These are phyloP conservation scores for Phaeodactylum tricornutum DNA, from an alignment of 108 stramenopile genomes.

Conservation along the genomic window DNA sequence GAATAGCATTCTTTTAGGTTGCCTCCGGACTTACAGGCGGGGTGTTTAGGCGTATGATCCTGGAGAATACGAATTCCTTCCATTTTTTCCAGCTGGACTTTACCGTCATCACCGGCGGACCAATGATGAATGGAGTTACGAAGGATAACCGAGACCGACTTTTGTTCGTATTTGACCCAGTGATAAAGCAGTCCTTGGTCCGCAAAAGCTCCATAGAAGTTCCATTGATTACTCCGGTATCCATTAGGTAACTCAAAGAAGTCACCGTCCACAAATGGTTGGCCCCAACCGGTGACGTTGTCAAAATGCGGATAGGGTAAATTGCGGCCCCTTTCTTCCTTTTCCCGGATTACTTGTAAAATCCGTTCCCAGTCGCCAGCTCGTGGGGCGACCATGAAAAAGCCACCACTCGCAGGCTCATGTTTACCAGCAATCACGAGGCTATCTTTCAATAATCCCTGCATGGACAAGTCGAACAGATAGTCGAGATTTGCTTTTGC, in stretches of 20 bases:
- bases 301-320: constrained; percentile 31
- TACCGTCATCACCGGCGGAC: neutral
- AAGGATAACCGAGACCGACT: constrained; percentile 6
- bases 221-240: constrained; percentile 20
- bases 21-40: neutral
- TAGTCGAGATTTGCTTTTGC: constrained; percentile 40
- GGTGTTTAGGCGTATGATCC: neutral
- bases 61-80: neutral
- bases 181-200: constrained; percentile 46
- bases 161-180: constrained; percentile 16
- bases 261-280: neutral
- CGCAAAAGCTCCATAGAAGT: constrained; percentile 26
- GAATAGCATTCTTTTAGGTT: neutral
- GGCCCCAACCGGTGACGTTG: constrained; percentile 21
- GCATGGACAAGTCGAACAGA: constrained; percentile 15
- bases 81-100: neutral
- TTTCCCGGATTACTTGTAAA: constrained; percentile 1
- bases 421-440: constrained; percentile 16
- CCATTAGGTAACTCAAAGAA: neutral
- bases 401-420: constrained; percentile 34
- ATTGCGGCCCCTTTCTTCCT: constrained; percentile 7
- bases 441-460: constrained; percentile 15
- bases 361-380: neutral
- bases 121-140: constrained; percentile 1
- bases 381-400: constrained; percentile 22